Evolutionary conservation across 768 basidiomycete species (phyloP).

Genomic region (Mycena floridula): DNA sequence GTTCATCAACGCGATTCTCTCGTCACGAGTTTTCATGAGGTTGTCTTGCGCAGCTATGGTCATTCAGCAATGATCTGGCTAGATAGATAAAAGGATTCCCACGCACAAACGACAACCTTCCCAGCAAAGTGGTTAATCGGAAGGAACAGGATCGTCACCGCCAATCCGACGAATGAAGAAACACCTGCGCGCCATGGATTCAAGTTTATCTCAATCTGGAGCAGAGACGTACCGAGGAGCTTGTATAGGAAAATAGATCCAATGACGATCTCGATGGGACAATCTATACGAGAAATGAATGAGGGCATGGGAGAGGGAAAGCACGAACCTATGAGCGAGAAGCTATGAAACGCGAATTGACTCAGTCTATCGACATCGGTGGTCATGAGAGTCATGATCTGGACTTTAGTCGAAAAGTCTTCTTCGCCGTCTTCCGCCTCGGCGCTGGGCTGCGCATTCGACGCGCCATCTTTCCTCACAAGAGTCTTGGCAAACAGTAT

Average conservation of each 20-base stretch:
- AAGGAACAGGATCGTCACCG: constrained; percentile 61
- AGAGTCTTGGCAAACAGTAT: constrained; percentile 82
- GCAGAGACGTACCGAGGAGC: constrained; percentile 65
- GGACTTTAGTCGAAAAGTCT: constrained; percentile 60
- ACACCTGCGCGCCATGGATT: constrained; percentile 32
- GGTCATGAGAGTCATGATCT: constrained; percentile 95
- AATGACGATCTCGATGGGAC: constrained; percentile 72
- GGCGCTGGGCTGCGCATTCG: neutral
- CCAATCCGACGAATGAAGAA: constrained; percentile 74
- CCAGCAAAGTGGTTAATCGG: constrained; percentile 85
- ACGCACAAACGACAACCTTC: constrained; percentile 56
- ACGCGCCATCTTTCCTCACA: constrained; percentile 73
- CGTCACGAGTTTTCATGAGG: constrained; percentile 88
- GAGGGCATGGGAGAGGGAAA: too few relatives aligned
- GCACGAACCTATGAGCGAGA: constrained; percentile 60
- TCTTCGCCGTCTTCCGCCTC: constrained; percentile 35
- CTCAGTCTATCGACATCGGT: constrained; percentile 89
- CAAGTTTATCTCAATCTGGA: too few relatives aligned
- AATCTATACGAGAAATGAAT: too few relatives aligned
- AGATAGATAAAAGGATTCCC: too few relatives aligned
- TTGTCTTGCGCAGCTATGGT: constrained; percentile 71
- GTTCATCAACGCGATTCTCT: constrained; percentile 89
- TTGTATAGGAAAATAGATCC: constrained; percentile 73
- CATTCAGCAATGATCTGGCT: too few relatives aligned
- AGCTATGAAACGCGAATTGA: constrained; percentile 78